Conservation (phyloP, 768 basidiomycete genomes). For the Rhodocollybia butyracea region DNA sequence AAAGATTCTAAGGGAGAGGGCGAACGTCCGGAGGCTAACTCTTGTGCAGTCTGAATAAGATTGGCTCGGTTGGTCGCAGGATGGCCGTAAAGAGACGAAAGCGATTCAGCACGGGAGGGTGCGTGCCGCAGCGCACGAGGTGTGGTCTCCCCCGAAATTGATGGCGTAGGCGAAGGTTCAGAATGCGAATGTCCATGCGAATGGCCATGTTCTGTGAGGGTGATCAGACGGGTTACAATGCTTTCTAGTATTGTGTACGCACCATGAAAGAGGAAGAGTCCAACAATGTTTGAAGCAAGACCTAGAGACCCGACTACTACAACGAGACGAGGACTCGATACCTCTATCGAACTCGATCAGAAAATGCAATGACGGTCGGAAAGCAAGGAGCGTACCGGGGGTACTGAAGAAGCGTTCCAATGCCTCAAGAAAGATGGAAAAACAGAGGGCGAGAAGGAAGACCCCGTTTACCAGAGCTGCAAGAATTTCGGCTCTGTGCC, state of each 20-base stretch:
- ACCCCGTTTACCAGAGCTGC: conserved; percentile 96
- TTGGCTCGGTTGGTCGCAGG: conserved; percentile 70
- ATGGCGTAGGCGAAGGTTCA: conserved; percentile 26
- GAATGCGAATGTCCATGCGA: conserved; percentile 55
- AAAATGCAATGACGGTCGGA: conserved; percentile 6
- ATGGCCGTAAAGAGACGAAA: conserved; percentile 69
- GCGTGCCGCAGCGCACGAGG: no score
- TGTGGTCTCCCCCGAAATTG: conserved; percentile 20
- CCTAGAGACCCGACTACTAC: conserved; percentile 90
- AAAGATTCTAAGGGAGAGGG: conserved; percentile 30
- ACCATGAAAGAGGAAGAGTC: conserved; percentile 96
- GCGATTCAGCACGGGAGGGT: conserved; percentile 36
- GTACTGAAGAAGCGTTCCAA: conserved; percentile 85
- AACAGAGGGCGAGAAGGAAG: conserved; percentile 89
- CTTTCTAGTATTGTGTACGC: conserved; percentile 17
- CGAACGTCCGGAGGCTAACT: conserved; percentile 61
- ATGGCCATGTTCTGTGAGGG: conserved; percentile 61
- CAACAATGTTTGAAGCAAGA: conserved; percentile 87
- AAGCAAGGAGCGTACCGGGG: conserved; percentile 49
- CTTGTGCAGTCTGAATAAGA: conserved; percentile 79
- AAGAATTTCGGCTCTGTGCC: conserved; percentile 96
- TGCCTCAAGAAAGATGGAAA: conserved; percentile 92
- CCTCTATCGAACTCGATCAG: conserved; percentile 49
- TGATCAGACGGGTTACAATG: neutral
- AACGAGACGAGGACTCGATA: conserved; percentile 83